Conservation (phyloP, 179 eudicot species). For the Patellifolia procumbens region DNA sequence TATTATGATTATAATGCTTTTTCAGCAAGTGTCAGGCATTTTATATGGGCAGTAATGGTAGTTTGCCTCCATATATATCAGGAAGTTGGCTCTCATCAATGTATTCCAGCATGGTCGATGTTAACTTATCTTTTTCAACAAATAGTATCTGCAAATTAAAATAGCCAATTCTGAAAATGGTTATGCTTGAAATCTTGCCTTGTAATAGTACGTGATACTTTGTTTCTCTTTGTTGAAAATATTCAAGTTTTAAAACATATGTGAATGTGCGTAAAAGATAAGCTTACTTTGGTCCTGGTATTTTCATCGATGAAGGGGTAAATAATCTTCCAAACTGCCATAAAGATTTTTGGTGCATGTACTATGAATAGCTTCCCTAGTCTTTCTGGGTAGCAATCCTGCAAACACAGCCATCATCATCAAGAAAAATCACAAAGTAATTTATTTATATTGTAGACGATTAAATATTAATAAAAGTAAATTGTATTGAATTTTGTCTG, state of each 20-base stretch:
- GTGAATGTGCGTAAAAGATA: too few species aligned
- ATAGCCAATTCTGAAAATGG: not conserved
- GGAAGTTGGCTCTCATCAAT: slow-evolving; percentile 78
- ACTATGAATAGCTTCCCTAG: slow-evolving; percentile 54
- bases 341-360: slow-evolving; percentile 56
- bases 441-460: too few species aligned
- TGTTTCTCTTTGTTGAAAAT: not conserved
- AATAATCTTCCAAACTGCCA: slow-evolving; percentile 65
- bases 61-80: slow-evolving; percentile 68
- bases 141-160: slow-evolving; percentile 51
- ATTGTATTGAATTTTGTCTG: too few species aligned
- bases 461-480: too few species aligned
- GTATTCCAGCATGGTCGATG: slow-evolving; percentile 55
- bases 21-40: slow-evolving; percentile 10
- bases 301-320: slow-evolving; percentile 66
- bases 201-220: not conserved
- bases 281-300: slow-evolving; percentile 56
- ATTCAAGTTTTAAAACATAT: not conserved
- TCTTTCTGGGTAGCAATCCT: slow-evolving; percentile 83
- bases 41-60: slow-evolving; percentile 54
- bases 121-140: slow-evolving; percentile 56
- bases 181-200: not conserved
- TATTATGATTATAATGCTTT: too few species aligned
- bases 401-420: slow-evolving; percentile 1
- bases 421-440: not conserved